Base-by-base conservation (phyloP, 176 grass and related monocot genomes). In the Lolium multiflorum region DNA sequence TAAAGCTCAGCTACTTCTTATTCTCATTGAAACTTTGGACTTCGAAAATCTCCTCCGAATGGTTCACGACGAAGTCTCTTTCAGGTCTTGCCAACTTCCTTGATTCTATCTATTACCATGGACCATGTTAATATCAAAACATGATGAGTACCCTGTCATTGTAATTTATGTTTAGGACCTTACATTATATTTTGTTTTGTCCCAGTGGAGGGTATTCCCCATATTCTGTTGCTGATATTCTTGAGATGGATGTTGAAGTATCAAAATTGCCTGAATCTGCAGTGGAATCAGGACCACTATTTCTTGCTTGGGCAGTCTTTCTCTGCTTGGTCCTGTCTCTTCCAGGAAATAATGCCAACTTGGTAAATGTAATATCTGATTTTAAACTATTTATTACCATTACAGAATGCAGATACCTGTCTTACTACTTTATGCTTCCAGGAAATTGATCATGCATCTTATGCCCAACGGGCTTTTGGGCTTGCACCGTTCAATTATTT, bases 1-100 rank as follows among this genome's bases (percentile, higher is more conserved):
- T 74, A 98, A 95, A 91, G 85, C 93, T 86, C 93, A 98, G 84
- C 57, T 98, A 60, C 71, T 98, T 31, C 83, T 98, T 78, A 86
- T 98, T 91, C 88, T 98, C 56, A 79, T 98, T 74, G 93, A 98
- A 88, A 95, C 90, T 49, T 84, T 98, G 90, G 90, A 95, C 82
- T 85, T 98, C 4, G 96, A 98, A 90, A 95, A 85, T 94, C 89
- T 98, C 37, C 88, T 98, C 64, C 72, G 70, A 62, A 89, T 94
- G 91, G 51, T 95, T 88, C 88, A 87, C 51, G 96, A 98, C 66
- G 89, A 92, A 89, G 84, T 94, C 46, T 83, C 95, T 89, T 85
- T 98, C 88, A 97, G 95, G 95, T 94, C 35, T 55, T 74, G 25
- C 71, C 41, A 57, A 83, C 77, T 88, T 74, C 15, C 48, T 78